phyloP scores from a whole-genome alignment of 2,329 filamentous ascomycete species.

The Aschersonia sp. region DNA sequence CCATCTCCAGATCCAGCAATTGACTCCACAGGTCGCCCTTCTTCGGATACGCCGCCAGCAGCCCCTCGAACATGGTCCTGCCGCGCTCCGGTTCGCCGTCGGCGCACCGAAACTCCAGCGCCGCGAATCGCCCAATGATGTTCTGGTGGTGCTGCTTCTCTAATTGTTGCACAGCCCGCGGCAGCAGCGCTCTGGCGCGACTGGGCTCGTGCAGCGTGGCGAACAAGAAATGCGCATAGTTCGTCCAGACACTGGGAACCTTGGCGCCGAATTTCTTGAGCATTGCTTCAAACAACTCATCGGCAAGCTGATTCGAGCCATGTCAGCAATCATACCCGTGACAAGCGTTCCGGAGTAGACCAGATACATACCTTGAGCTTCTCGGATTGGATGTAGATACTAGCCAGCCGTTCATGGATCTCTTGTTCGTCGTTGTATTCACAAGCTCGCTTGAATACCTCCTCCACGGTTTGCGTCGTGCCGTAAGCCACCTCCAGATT shows the following conservation, averaged over 20 bases:
- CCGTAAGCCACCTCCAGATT: conserved; percentile 91
- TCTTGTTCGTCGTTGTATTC: conserved; percentile 88
- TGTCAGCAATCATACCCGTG: too few relatives aligned
- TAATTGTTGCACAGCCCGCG: conserved; percentile 74
- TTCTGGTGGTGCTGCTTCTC: conserved; percentile 47
- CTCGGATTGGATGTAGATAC: conserved; percentile 86
- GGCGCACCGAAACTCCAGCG: conserved; percentile 75
- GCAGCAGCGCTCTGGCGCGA: conserved; percentile 63
- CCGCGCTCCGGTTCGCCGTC: conserved; percentile 80
- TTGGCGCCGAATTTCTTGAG: conserved; percentile 79
- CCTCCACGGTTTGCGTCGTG: conserved; percentile 65
- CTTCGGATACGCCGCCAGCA: conserved; percentile 75
- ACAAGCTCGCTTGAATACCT: conserved; percentile 81
- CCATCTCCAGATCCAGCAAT: conserved; percentile 71
- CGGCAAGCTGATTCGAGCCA: conserved; percentile 50
- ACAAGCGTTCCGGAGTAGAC: conserved; percentile 13
- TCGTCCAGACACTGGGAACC: conserved; percentile 71
- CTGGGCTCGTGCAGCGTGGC: conserved; percentile 54
- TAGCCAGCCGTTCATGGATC: conserved; percentile 76
- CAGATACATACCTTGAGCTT: conserved; percentile 58
- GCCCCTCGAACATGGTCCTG: conserved; percentile 82
- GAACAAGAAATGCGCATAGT: conserved; percentile 90
- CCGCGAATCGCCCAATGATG: conserved; percentile 76
- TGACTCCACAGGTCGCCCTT: conserved; percentile 89
- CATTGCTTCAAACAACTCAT: conserved; percentile 73